Evolutionary conservation across 2,329 filamentous ascomycete species (phyloP).

Genomic region (Fusarium mundagurra): DNA sequence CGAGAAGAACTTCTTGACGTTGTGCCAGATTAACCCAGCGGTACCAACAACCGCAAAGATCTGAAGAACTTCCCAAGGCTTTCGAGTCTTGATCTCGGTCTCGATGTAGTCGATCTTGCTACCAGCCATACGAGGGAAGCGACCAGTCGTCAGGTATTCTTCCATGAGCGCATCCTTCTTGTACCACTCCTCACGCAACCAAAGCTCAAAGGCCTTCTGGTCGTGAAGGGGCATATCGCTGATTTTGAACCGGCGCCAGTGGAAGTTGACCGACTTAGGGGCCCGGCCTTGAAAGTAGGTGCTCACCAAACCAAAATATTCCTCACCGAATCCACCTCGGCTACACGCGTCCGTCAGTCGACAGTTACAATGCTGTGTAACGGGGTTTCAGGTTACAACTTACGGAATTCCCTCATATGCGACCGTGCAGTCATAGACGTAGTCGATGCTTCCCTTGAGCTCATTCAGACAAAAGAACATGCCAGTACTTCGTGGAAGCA

Average conservation of each 20-base stretch:
- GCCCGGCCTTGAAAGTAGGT: conserved; percentile 90
- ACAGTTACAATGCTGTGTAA: conserved; percentile 6
- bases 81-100: conserved; percentile 65
- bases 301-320: conserved; percentile 85
- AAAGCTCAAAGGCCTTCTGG: conserved; percentile 78
- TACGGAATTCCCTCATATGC: conserved; percentile 94
- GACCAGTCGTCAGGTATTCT: conserved; percentile 78
- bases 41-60: conserved; percentile 62
- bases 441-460: conserved; percentile 78
- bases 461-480: conserved; percentile 82
- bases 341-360: conserved; percentile 52
- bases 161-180: conserved; percentile 93
- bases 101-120: conserved; percentile 62
- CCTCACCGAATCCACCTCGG: conserved; percentile 85
- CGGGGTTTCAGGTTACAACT: conserved; percentile 54
- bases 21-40: conserved; percentile 55
- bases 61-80: conserved; percentile 65
- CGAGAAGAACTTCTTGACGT: conserved; percentile 45
- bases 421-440: conserved; percentile 92
- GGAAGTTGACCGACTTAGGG: conserved; percentile 95
- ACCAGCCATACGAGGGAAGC: conserved; percentile 77
- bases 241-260: conserved; percentile 89
- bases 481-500: conserved; percentile 84
- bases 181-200: conserved; percentile 87
- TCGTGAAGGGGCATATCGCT: conserved; percentile 83